These are phyloP conservation scores for Ascocoryne sarcoides DNA, from an alignment of 2,329 filamentous ascomycete species.

Conservation along the genomic window DNA sequence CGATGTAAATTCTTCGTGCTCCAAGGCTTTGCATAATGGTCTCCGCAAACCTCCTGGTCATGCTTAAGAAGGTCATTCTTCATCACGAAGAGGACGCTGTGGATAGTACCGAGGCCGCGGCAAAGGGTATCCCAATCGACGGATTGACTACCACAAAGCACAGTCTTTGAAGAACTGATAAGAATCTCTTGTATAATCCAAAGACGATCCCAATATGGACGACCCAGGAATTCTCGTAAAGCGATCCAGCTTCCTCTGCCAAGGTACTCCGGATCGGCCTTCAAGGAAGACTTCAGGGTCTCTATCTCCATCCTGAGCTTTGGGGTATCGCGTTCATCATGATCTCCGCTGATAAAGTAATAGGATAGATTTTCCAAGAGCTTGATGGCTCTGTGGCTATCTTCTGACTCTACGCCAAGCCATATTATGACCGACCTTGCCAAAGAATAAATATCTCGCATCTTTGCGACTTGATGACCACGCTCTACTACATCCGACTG, in stretches of 20 bases:
- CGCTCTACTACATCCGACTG: constrained; percentile 5
- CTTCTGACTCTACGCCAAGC: constrained; percentile 9
- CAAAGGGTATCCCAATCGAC: constrained; percentile 10
- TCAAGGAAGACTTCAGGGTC: neutral
- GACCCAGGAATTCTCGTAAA: constrained; percentile 6
- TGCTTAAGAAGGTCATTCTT: constrained; percentile 8
- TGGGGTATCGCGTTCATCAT: too few relatives aligned
- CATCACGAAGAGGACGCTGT: constrained; percentile 7
- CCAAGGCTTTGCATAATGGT: constrained; percentile 1
- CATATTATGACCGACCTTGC: constrained; percentile 7
- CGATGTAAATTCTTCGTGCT: constrained; percentile 8
- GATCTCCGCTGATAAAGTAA: too few relatives aligned
- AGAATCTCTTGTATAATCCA: constrained; percentile 19
- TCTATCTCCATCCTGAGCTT: neutral
- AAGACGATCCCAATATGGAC: constrained; percentile 13
- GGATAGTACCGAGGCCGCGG: constrained; percentile 5
- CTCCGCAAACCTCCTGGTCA: constrained; percentile 1
- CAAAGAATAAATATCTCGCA: constrained; percentile 9
- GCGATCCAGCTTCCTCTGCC: constrained; percentile 7
- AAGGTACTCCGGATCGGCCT: constrained; percentile 5
- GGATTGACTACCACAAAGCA: constrained; percentile 5
- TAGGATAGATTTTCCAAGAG: constrained; percentile 7
- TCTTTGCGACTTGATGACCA: constrained; percentile 4
- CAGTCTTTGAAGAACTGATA: constrained; percentile 5
- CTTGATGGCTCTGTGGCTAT: constrained; percentile 8